A percentile compares a stretch with the other conserved stretches of the same genome.
Evolutionary conservation across 345 rosid genomes (phyloP).

Genomic region (Lepidium sativum): DNA sequence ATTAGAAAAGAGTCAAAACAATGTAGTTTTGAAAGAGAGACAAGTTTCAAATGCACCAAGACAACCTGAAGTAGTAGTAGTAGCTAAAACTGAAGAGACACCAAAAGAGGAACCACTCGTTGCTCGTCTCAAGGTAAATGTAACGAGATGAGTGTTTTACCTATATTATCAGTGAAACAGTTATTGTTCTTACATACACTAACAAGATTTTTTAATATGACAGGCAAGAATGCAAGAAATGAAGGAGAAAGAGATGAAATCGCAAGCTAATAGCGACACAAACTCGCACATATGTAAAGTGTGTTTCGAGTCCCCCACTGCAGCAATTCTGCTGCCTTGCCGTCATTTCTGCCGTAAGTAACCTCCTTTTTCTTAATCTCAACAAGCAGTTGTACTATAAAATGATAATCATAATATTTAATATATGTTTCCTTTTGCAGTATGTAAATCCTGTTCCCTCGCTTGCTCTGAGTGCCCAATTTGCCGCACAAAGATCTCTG

Average conservation of each 20-base stretch:
- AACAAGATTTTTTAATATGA: constrained; percentile 8
- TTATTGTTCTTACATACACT: background rate
- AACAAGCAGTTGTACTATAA: too few relatives aligned
- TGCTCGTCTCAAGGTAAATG: constrained; percentile 68
- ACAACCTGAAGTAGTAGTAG: constrained; percentile 29
- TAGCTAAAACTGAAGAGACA: constrained; percentile 35
- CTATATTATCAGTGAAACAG: background rate
- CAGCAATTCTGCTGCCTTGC: constrained; percentile 97
- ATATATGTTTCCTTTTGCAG: constrained; percentile 32
- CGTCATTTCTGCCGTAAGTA: constrained; percentile 97
- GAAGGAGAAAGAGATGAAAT: constrained; percentile 88
- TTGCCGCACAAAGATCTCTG: constrained; percentile 89
- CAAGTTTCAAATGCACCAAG: constrained; percentile 39
- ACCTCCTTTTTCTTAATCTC: background rate
- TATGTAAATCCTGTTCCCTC: constrained; percentile 96
- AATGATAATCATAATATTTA: background rate
- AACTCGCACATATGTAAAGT: constrained; percentile 96
- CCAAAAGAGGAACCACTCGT: constrained; percentile 85
- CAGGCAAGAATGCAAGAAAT: constrained; percentile 98
- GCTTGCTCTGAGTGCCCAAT: constrained; percentile 99
- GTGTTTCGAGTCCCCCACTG: constrained; percentile 90
- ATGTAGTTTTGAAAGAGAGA: constrained; percentile 41
- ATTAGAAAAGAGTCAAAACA: constrained; percentile 24
- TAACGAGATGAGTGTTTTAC: background rate
- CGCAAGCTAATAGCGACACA: constrained; percentile 61